A percentile compares a stretch with the other conserved stretches of the same genome.
These are phyloP conservation scores for Sicyos edulis DNA, from an alignment of 306 rosid species.

Conservation along the genomic window DNA sequence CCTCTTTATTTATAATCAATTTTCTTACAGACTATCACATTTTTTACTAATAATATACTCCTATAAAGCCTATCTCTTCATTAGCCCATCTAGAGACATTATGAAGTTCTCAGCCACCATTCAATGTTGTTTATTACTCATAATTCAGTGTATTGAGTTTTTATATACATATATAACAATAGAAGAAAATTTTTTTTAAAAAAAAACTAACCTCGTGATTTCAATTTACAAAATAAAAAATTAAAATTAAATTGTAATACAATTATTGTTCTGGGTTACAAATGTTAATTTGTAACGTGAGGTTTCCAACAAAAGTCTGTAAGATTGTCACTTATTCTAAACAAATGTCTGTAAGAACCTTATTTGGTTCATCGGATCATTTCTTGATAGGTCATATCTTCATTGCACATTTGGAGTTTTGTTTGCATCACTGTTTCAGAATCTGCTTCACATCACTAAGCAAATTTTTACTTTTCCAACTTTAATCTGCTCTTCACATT, in stretches of 20 bases:
- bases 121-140: too few species aligned
- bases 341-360: neutral
- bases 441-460: neutral
- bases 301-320: neutral
- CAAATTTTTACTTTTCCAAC: neutral
- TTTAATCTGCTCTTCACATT: neutral
- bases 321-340: too few species aligned
- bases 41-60: too few species aligned
- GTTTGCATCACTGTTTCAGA: neutral
- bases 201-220: constrained; percentile 35
- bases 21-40: too few species aligned
- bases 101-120: too few species aligned
- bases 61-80: too few species aligned
- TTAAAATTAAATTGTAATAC: neutral
- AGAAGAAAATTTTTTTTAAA: too few species aligned
- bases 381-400: neutral
- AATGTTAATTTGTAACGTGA: neutral
- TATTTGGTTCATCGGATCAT: neutral
- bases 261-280: neutral
- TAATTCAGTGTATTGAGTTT: too few species aligned
- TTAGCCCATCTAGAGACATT: too few species aligned
- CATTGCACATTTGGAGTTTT: neutral
- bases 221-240: constrained; percentile 8
- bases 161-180: too few species aligned
- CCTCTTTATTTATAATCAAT: too few species aligned